Evolutionary conservation across 2,329 filamentous ascomycete species (phyloP), one percentile per base, ranked within the genome.

Genomic region (Alternaria burnsii): DNA sequence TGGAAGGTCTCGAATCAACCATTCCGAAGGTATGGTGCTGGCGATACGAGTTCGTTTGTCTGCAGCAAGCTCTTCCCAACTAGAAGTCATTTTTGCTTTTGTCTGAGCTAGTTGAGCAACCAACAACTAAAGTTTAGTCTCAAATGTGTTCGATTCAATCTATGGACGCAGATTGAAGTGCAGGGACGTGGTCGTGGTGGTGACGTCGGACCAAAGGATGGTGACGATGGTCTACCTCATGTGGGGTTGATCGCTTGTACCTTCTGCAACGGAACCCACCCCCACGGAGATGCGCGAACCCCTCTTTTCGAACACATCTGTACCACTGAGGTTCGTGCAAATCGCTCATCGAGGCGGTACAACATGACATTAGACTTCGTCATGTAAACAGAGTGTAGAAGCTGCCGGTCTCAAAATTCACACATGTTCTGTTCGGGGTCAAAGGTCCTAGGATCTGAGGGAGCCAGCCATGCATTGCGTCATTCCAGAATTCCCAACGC

Each of bases 1-100:
- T 18, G 56, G 56, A n/a, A 54, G 22, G 4, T 55, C 48, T 24
- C 32, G 26, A 4, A 59, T 55, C 28, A 69, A 40, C 71, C 72
- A 75, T 63, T 66, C 62, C 12, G 59, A 18, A 6, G 71, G 71
- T 40, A 76, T 75, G 40, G 72, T 71, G 8, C 54, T 44, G 41
- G 62, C 52, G 18, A 69, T 62, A 4, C 62, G 34, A 10, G 55
- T 57, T 12, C 71, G 55, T 50, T 75, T 75, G 24, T 50, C 43
- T 16, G 67, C 62, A 16, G 66, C 61, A 43, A 71, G 55, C 11
- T 61, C 18, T 61, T 71, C 51, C 73, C 73, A 75, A 9, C 20
- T 30, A 12, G 52, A 55, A 55, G 18, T 5, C 53, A 55, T 55
- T 24, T 8, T 50, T 4, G 24, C 11, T 18, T 22, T 12, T 36